These are phyloP conservation scores for Spirogloea muscicola DNA, from an alignment of 139 green algal species.

Conservation along the genomic window DNA sequence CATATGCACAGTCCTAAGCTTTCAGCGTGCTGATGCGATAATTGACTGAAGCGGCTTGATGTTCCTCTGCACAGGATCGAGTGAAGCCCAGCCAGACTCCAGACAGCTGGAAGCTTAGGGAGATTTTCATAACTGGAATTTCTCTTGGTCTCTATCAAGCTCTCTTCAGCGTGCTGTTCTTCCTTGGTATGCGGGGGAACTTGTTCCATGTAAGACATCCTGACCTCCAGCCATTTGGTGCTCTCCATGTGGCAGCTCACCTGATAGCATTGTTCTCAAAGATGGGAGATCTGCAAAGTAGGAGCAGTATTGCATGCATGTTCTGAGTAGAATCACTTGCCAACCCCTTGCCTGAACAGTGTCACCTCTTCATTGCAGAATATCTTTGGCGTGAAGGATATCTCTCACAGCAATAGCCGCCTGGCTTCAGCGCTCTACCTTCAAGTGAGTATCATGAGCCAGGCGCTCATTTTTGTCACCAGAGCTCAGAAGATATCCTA, in stretches of 20 bases:
- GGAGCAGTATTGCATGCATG: neutral
- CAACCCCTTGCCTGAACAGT: neutral
- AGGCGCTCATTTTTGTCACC: slow-evolving; percentile 49
- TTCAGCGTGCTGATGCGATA: too few species aligned
- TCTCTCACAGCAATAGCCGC: too few species aligned
- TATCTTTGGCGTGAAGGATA: slow-evolving; percentile 34
- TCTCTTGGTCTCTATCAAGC: slow-evolving; percentile 28
- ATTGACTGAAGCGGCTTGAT: too few species aligned
- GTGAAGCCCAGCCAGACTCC: slow-evolving; percentile 29
- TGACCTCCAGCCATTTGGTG: too few species aligned
- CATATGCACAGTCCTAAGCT: too few species aligned
- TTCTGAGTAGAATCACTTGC: neutral
- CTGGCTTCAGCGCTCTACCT: slow-evolving; percentile 41
- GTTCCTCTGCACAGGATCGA: too few species aligned
- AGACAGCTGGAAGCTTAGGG: slow-evolving; percentile 42
- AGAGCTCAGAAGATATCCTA: slow-evolving; percentile 44
- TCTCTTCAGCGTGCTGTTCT: slow-evolving; percentile 41
- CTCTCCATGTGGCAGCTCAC: too few species aligned
- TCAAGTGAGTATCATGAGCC: slow-evolving; percentile 44
- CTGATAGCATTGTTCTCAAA: too few species aligned
- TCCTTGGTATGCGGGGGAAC: slow-evolving; percentile 16
- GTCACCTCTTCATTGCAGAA: too few species aligned
- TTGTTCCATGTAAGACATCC: slow-evolving; percentile 40
- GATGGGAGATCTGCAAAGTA: too few species aligned
- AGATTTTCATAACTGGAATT: slow-evolving; percentile 36